A percentile compares a stretch with the other conserved stretches of the same genome.
These are phyloP conservation scores for Rhinocladiella mackenziei DNA, from an alignment of 2,329 filamentous ascomycete genomes.

Conservation along the genomic window DNA sequence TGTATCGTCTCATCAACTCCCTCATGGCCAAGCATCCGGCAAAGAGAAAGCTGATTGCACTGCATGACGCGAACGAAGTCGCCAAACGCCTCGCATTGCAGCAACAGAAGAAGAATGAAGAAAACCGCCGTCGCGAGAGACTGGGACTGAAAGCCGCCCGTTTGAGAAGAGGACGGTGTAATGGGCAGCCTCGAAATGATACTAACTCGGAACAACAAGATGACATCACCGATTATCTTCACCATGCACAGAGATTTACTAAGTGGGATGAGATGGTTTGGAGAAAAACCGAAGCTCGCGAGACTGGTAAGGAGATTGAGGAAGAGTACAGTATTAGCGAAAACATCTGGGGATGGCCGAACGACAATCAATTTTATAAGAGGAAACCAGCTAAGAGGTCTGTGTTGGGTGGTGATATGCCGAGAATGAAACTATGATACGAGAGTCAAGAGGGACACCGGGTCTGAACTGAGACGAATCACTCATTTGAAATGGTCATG, in stretches of 20 bases:
- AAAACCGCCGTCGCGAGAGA: slow-evolving; percentile 14
- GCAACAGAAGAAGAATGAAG: slow-evolving; percentile 23
- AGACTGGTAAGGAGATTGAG: slow-evolving; percentile 9
- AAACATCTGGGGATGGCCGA: no score
- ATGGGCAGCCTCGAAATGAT: not conserved
- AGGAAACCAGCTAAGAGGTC: no score
- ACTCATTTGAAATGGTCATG: no score
- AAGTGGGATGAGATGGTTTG: slow-evolving; percentile 19
- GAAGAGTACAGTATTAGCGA: no score
- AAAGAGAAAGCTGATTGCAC: slow-evolving; percentile 46
- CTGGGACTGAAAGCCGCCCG: slow-evolving; percentile 7
- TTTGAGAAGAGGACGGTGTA: not conserved
- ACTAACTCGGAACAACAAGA: not conserved
- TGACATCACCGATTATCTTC: slow-evolving; percentile 8
- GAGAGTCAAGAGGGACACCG: no score
- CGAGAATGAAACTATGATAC: no score
- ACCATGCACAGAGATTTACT: slow-evolving; percentile 1
- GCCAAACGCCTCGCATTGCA: slow-evolving; percentile 46
- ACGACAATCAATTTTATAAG: no score
- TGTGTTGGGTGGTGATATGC: no score
- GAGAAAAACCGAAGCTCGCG: slow-evolving; percentile 13
- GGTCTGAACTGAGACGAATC: no score
- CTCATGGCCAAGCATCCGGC: slow-evolving; percentile 20
- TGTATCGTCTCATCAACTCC: slow-evolving; percentile 20
- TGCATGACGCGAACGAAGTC: slow-evolving; percentile 60